Conservation (phyloP, 2,329 filamentous ascomycete genomes). For the Xenosphaeropsis pyriputrescens region DNA sequence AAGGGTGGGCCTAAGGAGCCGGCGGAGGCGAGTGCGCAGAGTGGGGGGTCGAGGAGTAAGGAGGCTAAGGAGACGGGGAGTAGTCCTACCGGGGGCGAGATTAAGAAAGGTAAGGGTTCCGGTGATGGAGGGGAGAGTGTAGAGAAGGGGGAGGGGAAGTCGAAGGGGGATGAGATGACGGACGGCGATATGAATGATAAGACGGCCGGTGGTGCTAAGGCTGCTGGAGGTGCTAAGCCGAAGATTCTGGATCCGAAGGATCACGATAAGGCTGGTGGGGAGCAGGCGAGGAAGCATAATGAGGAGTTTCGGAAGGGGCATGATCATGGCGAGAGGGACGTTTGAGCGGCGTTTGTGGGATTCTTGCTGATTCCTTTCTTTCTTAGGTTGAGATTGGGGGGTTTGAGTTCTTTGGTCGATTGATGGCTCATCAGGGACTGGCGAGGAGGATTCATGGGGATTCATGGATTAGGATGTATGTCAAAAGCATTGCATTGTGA, state of each 20-base stretch:
- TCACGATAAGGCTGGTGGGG: constrained; percentile 16
- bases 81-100: constrained; percentile 13
- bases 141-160: constrained; percentile 5
- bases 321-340: constrained; percentile 25
- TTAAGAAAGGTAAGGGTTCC: not conserved
- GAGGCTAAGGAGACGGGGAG: constrained; percentile 23
- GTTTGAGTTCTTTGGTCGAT: too few species aligned
- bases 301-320: constrained; percentile 38
- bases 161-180: constrained; percentile 8
- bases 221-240: constrained; percentile 26
- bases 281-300: constrained; percentile 44
- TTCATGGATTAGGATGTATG: too few species aligned
- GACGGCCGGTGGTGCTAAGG: constrained; percentile 4
- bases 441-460: too few species aligned
- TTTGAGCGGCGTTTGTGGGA: too few species aligned
- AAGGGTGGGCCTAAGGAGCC: too few species aligned
- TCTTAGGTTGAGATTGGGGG: too few species aligned
- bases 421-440: too few species aligned
- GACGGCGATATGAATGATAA: constrained; percentile 11
- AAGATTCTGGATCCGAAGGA: constrained; percentile 35
- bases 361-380: too few species aligned
- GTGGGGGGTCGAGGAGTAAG: constrained; percentile 23
- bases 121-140: too few species aligned
- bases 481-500: too few species aligned
- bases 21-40: constrained; percentile 20